Evolutionary conservation across 192 early-diverging fungal genomes (phyloP), one percentile per base, ranked within the genome.

Genomic region (Backusella parvicylindrica): DNA sequence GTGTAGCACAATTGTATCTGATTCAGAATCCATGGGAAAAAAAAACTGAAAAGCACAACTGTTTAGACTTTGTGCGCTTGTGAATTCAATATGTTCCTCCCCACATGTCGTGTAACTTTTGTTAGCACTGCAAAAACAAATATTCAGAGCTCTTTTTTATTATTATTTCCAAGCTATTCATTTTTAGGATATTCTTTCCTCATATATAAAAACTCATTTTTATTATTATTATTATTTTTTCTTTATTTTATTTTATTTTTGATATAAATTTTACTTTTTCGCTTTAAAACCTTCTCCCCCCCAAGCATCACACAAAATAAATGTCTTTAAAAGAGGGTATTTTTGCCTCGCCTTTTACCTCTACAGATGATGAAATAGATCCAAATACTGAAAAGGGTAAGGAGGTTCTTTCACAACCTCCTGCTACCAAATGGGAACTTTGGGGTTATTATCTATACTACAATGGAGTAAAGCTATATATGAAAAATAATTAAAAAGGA

Each of bases 391-490:
- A 72, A 18, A 35, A 21, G 5, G 64, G 38, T 7, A 33, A 68
- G 28, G 60, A 38, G 2, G 73, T 75, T 15, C 35, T 41, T 28
- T 32, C 38, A 6, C 80, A 82, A 60, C 76, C 76, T 35, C 43
- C 72, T 9, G 72, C 76, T 36, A 75, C 80, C 15, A 77, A 75
- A 30, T 65, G 70, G 32, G 80, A 82, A 23, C 43, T 82, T 31
- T 71, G 72, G 76, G 66, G 66, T 21, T 82, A 82, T 53, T 82
- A 82, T 60, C 70, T 82, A 15, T 82, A 82, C 38, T 82, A 82
- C 66, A 82, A 82, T 75, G 80, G 75, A 16, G 75, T 76, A 71
- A 71, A 68, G 0, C 28, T 75, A 64, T 73, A 23, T 56, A 31
- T 66, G 13, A 36, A 9, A 71, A 49, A 23, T 3, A n/a, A 8